These are phyloP conservation scores for Creolimax fragrantissima DNA, from an alignment of 78 protist species.

Conservation along the genomic window DNA sequence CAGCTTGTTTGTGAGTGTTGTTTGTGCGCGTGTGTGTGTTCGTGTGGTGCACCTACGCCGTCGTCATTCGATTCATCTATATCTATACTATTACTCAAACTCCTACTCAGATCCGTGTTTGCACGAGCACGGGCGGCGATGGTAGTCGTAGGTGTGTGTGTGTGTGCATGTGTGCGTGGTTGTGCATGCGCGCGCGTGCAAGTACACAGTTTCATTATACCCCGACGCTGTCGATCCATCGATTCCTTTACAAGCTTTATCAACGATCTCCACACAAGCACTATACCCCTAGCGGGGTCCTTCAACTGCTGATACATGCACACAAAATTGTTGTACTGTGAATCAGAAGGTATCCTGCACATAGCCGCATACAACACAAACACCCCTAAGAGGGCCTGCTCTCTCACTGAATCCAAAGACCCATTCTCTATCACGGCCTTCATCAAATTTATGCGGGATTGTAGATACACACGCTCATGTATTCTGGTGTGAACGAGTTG, in stretches of 20 bases:
- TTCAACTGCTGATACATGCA: neutral
- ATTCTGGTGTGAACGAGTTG: neutral
- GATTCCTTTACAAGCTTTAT: neutral
- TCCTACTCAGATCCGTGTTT: too few relatives aligned
- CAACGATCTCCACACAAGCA: neutral
- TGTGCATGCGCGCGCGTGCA: too few relatives aligned
- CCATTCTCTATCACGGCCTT: neutral
- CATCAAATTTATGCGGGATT: neutral
- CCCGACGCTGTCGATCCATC: neutral
- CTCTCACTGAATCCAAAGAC: neutral
- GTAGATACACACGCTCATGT: neutral
- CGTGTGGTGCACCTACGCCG: too few relatives aligned
- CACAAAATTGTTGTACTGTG: neutral
- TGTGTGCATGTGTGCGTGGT: too few relatives aligned
- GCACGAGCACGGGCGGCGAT: too few relatives aligned
- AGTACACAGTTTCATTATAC: too few relatives aligned
- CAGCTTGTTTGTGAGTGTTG: too few relatives aligned
- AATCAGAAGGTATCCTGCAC: neutral
- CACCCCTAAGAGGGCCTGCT: neutral
- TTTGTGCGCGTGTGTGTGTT: too few relatives aligned
- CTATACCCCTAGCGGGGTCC: neutral
- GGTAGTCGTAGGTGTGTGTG: too few relatives aligned
- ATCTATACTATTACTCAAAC: too few relatives aligned
- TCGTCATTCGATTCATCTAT: too few relatives aligned
- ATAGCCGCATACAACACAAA: neutral